These are phyloP conservation scores for Pholiota adiposa DNA, from an alignment of 1,284 basidiomycete genomes.

Conservation along the genomic window DNA sequence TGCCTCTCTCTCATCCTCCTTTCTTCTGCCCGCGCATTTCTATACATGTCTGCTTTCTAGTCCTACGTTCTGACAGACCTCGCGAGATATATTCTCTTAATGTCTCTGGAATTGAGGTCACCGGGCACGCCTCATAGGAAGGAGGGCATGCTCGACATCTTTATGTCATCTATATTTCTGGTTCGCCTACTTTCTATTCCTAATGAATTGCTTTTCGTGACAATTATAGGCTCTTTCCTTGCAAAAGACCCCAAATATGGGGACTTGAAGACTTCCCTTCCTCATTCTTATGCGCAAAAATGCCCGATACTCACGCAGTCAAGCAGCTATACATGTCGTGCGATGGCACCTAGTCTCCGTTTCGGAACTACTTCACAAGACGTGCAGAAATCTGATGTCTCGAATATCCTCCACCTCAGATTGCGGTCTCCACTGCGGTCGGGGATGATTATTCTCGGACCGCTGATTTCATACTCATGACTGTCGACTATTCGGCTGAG, in stretches of 20 bases:
- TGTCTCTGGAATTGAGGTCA: not conserved
- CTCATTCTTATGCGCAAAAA: not conserved
- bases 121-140: not conserved
- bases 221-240: not conserved
- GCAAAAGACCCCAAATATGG: not conserved
- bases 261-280: not conserved
- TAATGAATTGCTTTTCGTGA: not conserved
- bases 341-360: not conserved
- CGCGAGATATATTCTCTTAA: not conserved
- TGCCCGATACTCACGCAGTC: slow-evolving; percentile 13
- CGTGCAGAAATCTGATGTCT: not conserved
- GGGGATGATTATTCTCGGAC: slow-evolving; percentile 8
- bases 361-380: not conserved
- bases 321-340: not conserved
- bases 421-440: not conserved
- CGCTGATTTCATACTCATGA: slow-evolving; percentile 8
- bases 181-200: not conserved
- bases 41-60: not conserved
- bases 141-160: not conserved
- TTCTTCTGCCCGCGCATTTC: not conserved
- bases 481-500: slow-evolving; percentile 4
- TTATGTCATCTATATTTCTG: not conserved
- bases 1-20: not conserved
- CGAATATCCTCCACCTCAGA: not conserved
- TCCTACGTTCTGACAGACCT: not conserved